Percentiles rank a stretch among this genome's conserved stretches.
These are phyloP conservation scores for Fusarium albosuccineum DNA, from an alignment of 2,329 filamentous ascomycete genomes.

Conservation along the genomic window DNA sequence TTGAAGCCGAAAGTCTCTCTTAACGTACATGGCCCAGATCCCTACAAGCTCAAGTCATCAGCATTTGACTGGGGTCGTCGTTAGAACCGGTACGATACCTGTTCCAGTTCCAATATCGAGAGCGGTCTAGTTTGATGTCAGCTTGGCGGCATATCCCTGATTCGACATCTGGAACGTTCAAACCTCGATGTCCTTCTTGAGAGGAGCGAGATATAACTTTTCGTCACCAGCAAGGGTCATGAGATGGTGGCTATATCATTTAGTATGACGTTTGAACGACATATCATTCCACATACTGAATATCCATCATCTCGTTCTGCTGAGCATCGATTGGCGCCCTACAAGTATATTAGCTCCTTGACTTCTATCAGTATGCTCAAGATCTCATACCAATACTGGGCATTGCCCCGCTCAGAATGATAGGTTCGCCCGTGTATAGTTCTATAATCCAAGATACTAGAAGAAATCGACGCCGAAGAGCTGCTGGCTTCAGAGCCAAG, in stretches of 20 bases:
- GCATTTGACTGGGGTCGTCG: not conserved
- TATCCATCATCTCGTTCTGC: constrained; percentile 15
- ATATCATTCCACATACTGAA: not conserved
- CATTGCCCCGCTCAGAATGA: not conserved
- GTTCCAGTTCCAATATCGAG: constrained; percentile 21
- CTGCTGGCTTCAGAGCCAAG: not conserved
- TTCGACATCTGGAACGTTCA: not conserved
- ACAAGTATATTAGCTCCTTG: not conserved
- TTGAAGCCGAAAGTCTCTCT: not conserved
- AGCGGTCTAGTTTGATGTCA: not conserved
- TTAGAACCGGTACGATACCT: not conserved
- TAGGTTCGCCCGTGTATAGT: not conserved
- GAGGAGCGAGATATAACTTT: constrained; percentile 2
- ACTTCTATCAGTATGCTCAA: not conserved
- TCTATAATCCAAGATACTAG: not conserved
- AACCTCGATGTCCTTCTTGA: constrained; percentile 8
- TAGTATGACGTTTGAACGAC: not conserved
- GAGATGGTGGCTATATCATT: constrained; percentile 3
- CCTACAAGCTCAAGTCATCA: not conserved
- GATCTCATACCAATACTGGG: not conserved
- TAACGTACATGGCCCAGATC: constrained; percentile 61
- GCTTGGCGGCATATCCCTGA: fast-evolving
- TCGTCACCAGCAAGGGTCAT: not conserved
- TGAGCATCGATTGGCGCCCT: constrained; percentile 17
- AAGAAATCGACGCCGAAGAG: not conserved